Percentiles rank a stretch among this genome's conserved stretches.
These are phyloP conservation scores for Cryptosporidium ryanae DNA, from an alignment of 169 alveolate species.

Conservation along the genomic window DNA sequence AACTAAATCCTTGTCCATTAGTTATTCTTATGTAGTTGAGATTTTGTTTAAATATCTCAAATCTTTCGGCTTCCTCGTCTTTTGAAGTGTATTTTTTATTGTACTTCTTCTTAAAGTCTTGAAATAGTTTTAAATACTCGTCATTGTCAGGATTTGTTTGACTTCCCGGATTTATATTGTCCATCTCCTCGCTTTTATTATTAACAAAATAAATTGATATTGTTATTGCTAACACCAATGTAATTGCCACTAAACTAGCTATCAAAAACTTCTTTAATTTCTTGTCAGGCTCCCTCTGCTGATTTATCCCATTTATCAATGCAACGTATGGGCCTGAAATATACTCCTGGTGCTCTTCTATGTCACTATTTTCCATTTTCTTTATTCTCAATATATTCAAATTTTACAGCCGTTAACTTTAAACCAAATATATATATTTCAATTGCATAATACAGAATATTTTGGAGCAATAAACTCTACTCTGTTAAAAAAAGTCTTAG, in stretches of 20 bases:
- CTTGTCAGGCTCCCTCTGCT: constrained; percentile 60
- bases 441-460: neutral
- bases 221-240: constrained; percentile 21
- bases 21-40: constrained; percentile 61
- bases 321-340: constrained; percentile 66
- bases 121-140: constrained; percentile 24
- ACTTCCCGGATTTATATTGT: constrained; percentile 23
- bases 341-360: constrained; percentile 68
- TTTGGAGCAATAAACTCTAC: neutral
- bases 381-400: neutral
- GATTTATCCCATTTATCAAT: constrained; percentile 53
- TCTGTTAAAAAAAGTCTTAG: neutral
- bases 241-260: constrained; percentile 28
- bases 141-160: constrained; percentile 6
- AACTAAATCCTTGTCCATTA: constrained; percentile 76
- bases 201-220: constrained; percentile 11
- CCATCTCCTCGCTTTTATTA: constrained; percentile 22
- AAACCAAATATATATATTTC: neutral
- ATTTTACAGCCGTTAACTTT: neutral
- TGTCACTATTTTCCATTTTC: constrained; percentile 34
- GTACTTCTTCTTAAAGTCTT: constrained; percentile 57
- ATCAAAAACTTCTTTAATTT: constrained; percentile 22
- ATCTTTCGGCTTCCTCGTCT: constrained; percentile 71
- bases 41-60: constrained; percentile 73
- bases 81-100: constrained; percentile 60